Evolutionary conservation across 495 filamentous ascomycete genomes (phyloP).

Genomic region (Talaromyces thailandensis): DNA sequence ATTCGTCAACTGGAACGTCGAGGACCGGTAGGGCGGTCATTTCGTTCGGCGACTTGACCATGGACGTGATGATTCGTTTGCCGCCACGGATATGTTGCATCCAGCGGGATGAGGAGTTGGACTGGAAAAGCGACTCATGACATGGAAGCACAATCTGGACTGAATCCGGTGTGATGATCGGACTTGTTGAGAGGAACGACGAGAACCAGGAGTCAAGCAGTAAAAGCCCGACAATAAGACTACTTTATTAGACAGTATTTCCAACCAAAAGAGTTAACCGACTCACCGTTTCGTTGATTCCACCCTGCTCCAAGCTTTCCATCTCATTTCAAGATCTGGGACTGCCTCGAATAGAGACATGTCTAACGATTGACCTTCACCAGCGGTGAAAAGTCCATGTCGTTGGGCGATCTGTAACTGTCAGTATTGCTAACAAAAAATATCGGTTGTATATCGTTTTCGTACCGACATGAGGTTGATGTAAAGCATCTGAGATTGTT

Average conservation of each 20-base stretch:
- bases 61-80: constrained; percentile 30
- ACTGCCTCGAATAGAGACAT: constrained; percentile 36
- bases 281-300: constrained; percentile 41
- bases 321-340: constrained; percentile 37
- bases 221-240: constrained; percentile 40
- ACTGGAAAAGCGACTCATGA: constrained; percentile 35
- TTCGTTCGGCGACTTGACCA: constrained; percentile 29
- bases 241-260: constrained; percentile 9
- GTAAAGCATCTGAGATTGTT: constrained; percentile 41
- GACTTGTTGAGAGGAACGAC: constrained; percentile 36
- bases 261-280: background rate
- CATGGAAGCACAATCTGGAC: constrained; percentile 41
- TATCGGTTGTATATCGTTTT: background rate
- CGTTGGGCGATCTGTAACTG: constrained; percentile 31
- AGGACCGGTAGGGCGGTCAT: constrained; percentile 27
- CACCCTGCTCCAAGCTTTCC: constrained; percentile 46
- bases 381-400: constrained; percentile 41
- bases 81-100: constrained; percentile 32
- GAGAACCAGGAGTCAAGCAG: constrained; percentile 44
- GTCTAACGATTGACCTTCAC: constrained; percentile 36
- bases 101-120: constrained; percentile 37
- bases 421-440: background rate
- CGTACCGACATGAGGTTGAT: constrained; percentile 42
- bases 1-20: constrained; percentile 26
- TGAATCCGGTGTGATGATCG: constrained; percentile 37